Base-by-base conservation (phyloP, 1,284 basidiomycete genomes). In the Xerocomus minutiporus region DNA sequence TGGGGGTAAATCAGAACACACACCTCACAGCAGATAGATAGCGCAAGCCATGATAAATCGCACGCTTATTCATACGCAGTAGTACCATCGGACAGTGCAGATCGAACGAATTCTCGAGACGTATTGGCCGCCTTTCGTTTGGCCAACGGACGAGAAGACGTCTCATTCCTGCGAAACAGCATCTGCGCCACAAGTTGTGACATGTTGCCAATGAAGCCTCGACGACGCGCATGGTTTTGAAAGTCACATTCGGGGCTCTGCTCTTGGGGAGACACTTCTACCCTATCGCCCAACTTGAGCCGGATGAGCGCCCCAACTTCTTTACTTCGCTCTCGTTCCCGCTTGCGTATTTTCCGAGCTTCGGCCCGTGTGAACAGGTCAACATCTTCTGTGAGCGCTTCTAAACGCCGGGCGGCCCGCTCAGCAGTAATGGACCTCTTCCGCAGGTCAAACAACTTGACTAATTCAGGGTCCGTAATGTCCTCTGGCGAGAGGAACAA, bases 141-240 rank as follows among this genome's bases (percentile, higher is more conserved):
- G 47, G 71, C 66, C 46, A 77, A 63, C 31, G 73, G 70, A 36
- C 74, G 68, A 20, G 20, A 20, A 25, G 54, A 65, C 4, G 65
- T 61, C 43, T 78, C 75, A 53, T 67, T 68, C 50, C 82, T 63
- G 48, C 75, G 72, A 57, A 82, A 70, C 40, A 80, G 65, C 81
- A 82, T 82, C 64, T 76, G 76, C 50, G 81, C 80, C 45, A 82
- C 77, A 17, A 82, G 69, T 52, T 81, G 78, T 35, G 73, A 66
- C 60, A 82, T 69, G 52, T 59, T 76, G 40, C 67, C 60, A 50
- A 71, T 69, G 41, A 58, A 59, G 11, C 65, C 64, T 58, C 53
- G 58, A 25, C 57, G 61, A 38, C 66, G 68, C 11, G 51, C 47
- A 29, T 49, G 29, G 23, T 52, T 57, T 55, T 66, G 56, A 9